Base-by-base conservation (phyloP, 768 basidiomycete genomes). In the Suillus sp. region DNA sequence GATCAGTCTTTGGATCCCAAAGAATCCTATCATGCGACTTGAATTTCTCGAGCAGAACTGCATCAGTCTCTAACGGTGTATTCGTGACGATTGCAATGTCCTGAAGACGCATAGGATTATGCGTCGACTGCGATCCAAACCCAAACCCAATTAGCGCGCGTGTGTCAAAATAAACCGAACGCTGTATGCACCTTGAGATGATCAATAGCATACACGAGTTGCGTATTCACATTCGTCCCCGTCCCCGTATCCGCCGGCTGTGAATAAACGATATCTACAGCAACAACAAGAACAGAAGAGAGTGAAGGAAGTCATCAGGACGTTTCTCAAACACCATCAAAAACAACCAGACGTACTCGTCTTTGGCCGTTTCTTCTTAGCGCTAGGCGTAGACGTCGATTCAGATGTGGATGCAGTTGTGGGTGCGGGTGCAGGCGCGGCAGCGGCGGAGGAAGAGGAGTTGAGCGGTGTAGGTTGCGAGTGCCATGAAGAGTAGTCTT, bases 201-300 rank as follows among this genome's bases (percentile, higher is more conserved):
- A 66, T 87, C 87, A 30, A 96, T 87, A 7, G 90, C 90, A 71
- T 93, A 93, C 2, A 94, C 87, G 35, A 96, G 81, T 74, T 95
- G 93, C 0, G 94, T 96, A 69, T 93, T 93, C 64, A 91, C 81
- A 79, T 96, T 92, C 59, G 78, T 83, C 11, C 92, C 92, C 18
- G 87, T 85, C 6, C 91, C 91, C 1, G 90, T 92, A 71, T 94
- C 88, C n/a, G 89, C 88, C 18, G 94, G 92, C 74, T 95, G 93
- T 14, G 93, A 92, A 73, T 88, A 93, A 18, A 92, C 90, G 67
- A 92, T 79, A 77, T 85, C 91, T 91, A 70, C 69, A 64, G 56
- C 13, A 16, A 45, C 4, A 4, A 22, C 91, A 90, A 70, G 70
- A 65, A 55, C 14, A 18, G 10, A 47, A 22, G 47, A 4, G 11